Base-by-base conservation (phyloP, 1,139 yeast species). In the Hyphopichia wangnamkhiaoensis region DNA sequence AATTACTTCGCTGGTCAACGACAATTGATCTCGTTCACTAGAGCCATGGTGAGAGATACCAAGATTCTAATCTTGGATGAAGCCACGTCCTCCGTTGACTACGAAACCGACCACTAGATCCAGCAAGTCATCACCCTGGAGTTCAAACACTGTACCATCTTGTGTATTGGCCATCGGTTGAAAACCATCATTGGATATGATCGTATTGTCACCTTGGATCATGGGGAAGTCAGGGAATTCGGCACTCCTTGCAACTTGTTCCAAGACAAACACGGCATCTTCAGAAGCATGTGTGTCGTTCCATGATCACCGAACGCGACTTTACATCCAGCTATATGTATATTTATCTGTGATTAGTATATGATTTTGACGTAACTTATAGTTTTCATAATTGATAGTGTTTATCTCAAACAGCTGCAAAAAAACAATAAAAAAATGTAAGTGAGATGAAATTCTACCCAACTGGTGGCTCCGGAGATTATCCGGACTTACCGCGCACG, bases 21-120 rank as follows among this genome's bases (percentile, higher is more conserved):
- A 38, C 82, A 77, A 53, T 66, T 77, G 43, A 59, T 77, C 42
- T 76, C 82, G 3, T 67, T 77, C 43, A 76, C 80, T 15, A 59
- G 82, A 41, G 78, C 82, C 1, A 63, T 77, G 52, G 77, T 76
- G 17, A 62, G 79, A 34, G 63, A 72, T 38, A 60, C 76, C 17
- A 74, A 71, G 55, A 73, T 77, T 39, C 63, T 77, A 43, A 69
- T 77, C 42, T 57, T 76, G 43, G 82, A 76, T 52, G 82, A 77
- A 58, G 82, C 82, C 15, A 76, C 82, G 0, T 73, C 80, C 1
- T 72, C 79, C 18, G 82, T 76, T 34, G 82, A 77, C 54, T 76
- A 74, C 48, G 79, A 72, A 49, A 77, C 82, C 2, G 82, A 76
- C 50, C 54, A 70, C n/a, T 71, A 63, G 49, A 76, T 76, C 41